Base-by-base conservation (phyloP, 75 land plant species). In the Azolla pinnata region DNA sequence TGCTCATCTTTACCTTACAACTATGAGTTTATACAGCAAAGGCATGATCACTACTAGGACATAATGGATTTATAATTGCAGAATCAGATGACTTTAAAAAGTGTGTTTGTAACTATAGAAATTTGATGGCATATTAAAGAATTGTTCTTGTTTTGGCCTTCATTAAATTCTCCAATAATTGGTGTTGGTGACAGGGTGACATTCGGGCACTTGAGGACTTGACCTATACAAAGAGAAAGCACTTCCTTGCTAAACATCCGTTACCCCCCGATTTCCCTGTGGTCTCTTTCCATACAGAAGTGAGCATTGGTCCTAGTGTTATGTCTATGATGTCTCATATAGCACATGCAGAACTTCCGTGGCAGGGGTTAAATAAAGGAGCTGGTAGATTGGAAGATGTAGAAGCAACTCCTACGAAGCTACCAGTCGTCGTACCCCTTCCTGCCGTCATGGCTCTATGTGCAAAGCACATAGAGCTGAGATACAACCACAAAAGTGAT, bases 401-500 rank as follows among this genome's bases (percentile, higher is more conserved):
- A 2, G 45, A 60, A 27, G 66, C 54, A 33, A 52, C 70, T 33
- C 35, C 79, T 2, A 45, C 79, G 29, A 85, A 74, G 58, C 62
- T 95, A 10, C 96, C 84, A 23, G 99, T 95, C 10, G 80, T 84
- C 18, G 71, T 95, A 52, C 99, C 99, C 32, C 73, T 95, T 29
- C 83, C 83, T 33, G 99, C 99, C 27, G 90, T 80, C 4, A 89
- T 95, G 99, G 99, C 96, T 28, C 79, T 87, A 0, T 95, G 99
- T 67, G 89, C 99, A 1, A 79, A 83, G 54, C 81, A 89, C 9
- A 83, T 95, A 49, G 91, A 81, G 54, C 44, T 80, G 25, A 59
- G 99, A 60, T 95, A 95, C 62, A 77, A 85, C 7, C 97, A 95
- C 65, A 95, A 86, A 64, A 95, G 99, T 69, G 99, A 95, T 70